Evolutionary conservation across 176 grass and related monocot species (phyloP), one percentile per base, ranked within the genome.

Genomic region (Urochloa ruziziensis): DNA sequence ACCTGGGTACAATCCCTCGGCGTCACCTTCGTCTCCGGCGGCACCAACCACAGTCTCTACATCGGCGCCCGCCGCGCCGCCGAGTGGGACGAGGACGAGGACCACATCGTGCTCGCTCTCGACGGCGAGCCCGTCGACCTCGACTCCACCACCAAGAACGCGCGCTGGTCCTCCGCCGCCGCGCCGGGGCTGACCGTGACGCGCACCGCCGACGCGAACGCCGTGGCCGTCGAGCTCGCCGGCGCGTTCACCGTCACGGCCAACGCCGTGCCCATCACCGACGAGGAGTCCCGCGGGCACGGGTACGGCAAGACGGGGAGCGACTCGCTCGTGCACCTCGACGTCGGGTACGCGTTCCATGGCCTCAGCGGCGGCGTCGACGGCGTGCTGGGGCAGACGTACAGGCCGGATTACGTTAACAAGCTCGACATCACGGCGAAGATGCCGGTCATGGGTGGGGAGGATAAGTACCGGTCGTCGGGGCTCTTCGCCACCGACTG

Each of bases 81-180:
- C 7, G 78, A 80, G 78, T 80, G 78, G 78, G 78, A 80, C 78
- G 78, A 80, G 46, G 78, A 80, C 62, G 78, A 80, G 78, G 78
- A 80, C 78, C 78, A 80, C 62, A 21, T 80, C 21, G 21, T 17
- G 0, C 5, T 80, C 2, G 32, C 4, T 0, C 46, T 80, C 7
- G 78, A 80, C 78, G 62, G 78, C 46, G 78, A 67, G 46, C 78
- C 78, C 14, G 23, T 80, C 1, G 62, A 80, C 32, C 1, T 80
- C 1, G 78, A 32, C 0, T n/a, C n/a, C n/a, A n/a, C 13, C 1
- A 0, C 21, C 62, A 62, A 25, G 77, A 35, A 12, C 78, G 78
- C 78, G 62, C 32, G 62, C 2, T 80, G 78, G 78, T 14, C 0
- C 8, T 80, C 78, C 1, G 3, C 0, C 0, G 32, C 47, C 21